Percentiles rank a stretch among this genome's conserved stretches.
These are phyloP conservation scores for Dothideomycetidae sp. DNA, from an alignment of 2,329 filamentous ascomycete genomes.

Conservation along the genomic window DNA sequence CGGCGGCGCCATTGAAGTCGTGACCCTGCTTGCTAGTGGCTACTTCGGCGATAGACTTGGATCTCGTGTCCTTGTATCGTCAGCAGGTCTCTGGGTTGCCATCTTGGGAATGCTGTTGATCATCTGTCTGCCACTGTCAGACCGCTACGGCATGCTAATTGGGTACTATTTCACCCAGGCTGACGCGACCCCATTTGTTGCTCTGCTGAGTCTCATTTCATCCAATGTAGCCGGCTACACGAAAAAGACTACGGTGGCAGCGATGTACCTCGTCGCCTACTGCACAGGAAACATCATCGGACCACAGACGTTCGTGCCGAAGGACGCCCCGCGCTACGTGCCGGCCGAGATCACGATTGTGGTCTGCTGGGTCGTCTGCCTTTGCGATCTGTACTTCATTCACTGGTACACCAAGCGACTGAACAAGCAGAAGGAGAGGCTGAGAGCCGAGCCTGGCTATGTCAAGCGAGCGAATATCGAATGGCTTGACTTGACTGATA, in stretches of 20 bases:
- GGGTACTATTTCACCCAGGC: slow-evolving; percentile 54
- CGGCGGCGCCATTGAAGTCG: slow-evolving; percentile 49
- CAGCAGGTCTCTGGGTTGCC: slow-evolving; percentile 36
- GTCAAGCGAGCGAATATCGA: slow-evolving; percentile 51
- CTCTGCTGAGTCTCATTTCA: slow-evolving; percentile 47
- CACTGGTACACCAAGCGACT: slow-evolving; percentile 45
- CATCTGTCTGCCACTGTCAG: slow-evolving; percentile 44
- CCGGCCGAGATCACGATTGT: slow-evolving; percentile 48
- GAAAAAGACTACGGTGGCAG: slow-evolving; percentile 45
- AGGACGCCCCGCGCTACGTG: slow-evolving; percentile 45
- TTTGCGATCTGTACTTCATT: slow-evolving; percentile 45
- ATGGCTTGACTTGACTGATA: slow-evolving; percentile 49
- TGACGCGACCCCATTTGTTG: slow-evolving; percentile 47
- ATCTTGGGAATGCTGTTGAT: slow-evolving; percentile 53
- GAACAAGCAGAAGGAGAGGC: slow-evolving; percentile 41
- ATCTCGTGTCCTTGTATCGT: slow-evolving; percentile 44
- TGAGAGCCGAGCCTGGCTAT: slow-evolving; percentile 42
- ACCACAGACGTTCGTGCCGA: slow-evolving; percentile 42
- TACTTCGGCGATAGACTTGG: slow-evolving; percentile 42
- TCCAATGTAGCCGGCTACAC: slow-evolving; percentile 47
- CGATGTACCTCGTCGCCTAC: slow-evolving; percentile 39
- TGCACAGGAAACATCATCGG: slow-evolving; percentile 43
- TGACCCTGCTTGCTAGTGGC: slow-evolving; percentile 41
- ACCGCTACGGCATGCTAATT: slow-evolving; percentile 44
- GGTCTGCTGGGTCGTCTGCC: slow-evolving; percentile 40